phyloP scores from a whole-genome alignment of 371 early-diverging fungal genomes.

The Mucor mucedo region DNA sequence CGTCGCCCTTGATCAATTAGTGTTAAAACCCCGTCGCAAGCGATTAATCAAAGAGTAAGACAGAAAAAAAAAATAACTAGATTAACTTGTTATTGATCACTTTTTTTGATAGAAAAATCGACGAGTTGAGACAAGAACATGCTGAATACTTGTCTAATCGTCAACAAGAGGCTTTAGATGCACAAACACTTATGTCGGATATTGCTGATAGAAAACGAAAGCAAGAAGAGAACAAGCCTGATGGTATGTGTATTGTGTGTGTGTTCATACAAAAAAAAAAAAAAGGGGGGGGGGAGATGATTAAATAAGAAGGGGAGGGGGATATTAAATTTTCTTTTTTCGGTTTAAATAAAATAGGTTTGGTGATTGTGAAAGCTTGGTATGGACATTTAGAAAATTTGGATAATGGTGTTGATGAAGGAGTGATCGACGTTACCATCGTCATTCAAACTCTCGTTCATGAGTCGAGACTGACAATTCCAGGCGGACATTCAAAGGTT shows the following conservation, averaged over 20 bases:
- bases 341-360: conserved; percentile 48
- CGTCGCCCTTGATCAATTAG: conserved; percentile 67
- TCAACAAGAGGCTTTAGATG: conserved; percentile 81
- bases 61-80: no score
- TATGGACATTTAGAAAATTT: conserved; percentile 80
- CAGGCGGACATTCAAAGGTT: conserved; percentile 88
- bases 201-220: conserved; percentile 70
- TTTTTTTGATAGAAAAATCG: conserved; percentile 58
- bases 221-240: conserved; percentile 69
- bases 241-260: conserved; percentile 35
- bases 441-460: conserved; percentile 85
- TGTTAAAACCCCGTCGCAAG: conserved; percentile 74
- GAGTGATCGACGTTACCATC: conserved; percentile 83
- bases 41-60: conserved; percentile 63
- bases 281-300: no score
- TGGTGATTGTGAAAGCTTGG: conserved; percentile 85
- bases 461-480: conserved; percentile 86
- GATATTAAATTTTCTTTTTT: not conserved
- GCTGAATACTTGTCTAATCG: conserved; percentile 73
- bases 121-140: conserved; percentile 77
- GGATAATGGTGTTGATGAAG: conserved; percentile 39
- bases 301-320: not conserved
- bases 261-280: no score
- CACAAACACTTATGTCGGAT: conserved; percentile 73
- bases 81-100: conserved; percentile 1